These are phyloP conservation scores for Tuber umbilicatum DNA, from an alignment of 495 filamentous ascomycete species.

Conservation along the genomic window DNA sequence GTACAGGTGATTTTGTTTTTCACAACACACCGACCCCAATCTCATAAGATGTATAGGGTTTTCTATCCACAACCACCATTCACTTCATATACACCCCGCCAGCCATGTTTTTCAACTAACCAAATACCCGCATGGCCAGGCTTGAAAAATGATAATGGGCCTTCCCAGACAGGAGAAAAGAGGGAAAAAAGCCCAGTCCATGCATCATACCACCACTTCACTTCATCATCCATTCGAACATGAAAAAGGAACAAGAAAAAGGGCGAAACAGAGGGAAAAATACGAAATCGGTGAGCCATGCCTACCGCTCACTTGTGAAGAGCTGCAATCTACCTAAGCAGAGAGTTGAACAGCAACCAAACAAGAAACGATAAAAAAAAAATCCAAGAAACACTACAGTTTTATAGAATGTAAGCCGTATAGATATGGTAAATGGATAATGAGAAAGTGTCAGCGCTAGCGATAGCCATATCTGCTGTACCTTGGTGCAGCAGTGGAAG, in stretches of 20 bases:
- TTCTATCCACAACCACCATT: background rate
- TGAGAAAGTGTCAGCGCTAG: slow-evolving; percentile 13
- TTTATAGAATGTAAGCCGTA: slow-evolving; percentile 5
- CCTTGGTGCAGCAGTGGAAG: slow-evolving; percentile 34
- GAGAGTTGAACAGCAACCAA: slow-evolving; percentile 37
- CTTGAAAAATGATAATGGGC: slow-evolving; percentile 38
- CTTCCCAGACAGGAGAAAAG: slow-evolving; percentile 24
- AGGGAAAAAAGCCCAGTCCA: slow-evolving; percentile 16
- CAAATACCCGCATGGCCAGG: slow-evolving; percentile 37
- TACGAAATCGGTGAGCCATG: slow-evolving; percentile 13
- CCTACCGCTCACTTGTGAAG: slow-evolving; percentile 16
- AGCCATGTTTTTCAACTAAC: slow-evolving; percentile 37
- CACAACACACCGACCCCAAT: slow-evolving; percentile 4
- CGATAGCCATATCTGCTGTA: slow-evolving; percentile 41
- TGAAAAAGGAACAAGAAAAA: slow-evolving; percentile 30
- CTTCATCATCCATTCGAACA: slow-evolving; percentile 3
- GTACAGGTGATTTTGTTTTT: background rate
- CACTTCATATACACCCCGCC: slow-evolving; percentile 12
- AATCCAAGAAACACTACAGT: slow-evolving; percentile 7
- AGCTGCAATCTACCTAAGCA: slow-evolving; percentile 26
- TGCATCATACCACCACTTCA: slow-evolving; percentile 25
- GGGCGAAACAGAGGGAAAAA: slow-evolving; percentile 17
- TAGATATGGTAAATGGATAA: slow-evolving; percentile 7
- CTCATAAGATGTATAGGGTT: slow-evolving; percentile 4
- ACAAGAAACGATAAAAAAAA: slow-evolving; percentile 39